Percentiles rank a stretch among this genome's conserved stretches.
Evolutionary conservation across 2,329 filamentous ascomycete species (phyloP).

Genomic region (Cytospora leucostoma): DNA sequence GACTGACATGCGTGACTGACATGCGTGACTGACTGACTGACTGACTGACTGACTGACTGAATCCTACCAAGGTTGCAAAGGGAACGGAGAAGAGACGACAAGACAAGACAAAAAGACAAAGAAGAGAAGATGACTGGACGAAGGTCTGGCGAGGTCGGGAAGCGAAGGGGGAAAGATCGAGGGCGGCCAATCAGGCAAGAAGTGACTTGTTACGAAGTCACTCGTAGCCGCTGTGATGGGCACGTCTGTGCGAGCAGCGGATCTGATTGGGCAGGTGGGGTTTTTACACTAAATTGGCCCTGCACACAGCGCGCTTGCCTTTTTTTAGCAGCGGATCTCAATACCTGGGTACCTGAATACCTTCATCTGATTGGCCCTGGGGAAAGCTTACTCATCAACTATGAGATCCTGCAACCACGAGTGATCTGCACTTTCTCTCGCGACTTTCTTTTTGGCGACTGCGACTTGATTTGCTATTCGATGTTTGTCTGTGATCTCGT

Average conservation of each 20-base stretch:
- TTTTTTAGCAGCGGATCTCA: conserved; percentile 22
- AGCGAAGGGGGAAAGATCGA: not conserved
- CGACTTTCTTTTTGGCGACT: conserved; percentile 5
- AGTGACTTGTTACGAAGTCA: not conserved
- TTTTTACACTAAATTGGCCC: conserved; percentile 21
- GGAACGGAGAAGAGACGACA: not conserved
- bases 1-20: too few relatives aligned
- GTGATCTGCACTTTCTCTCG: not conserved
- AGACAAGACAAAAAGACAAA: too few relatives aligned
- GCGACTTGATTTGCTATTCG: not conserved
- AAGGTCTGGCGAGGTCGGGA: not conserved
- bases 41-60: too few relatives aligned
- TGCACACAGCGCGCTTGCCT: conserved; percentile 28
- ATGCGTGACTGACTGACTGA: too few relatives aligned
- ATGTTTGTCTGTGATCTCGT: not conserved
- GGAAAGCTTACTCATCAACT: conserved; percentile 2
- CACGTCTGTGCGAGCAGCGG: conserved; percentile 11
- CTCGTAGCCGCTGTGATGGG: conserved; percentile 28
- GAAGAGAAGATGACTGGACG: too few relatives aligned
- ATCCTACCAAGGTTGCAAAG: not conserved
- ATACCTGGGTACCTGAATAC: not conserved
- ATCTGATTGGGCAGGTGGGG: conserved; percentile 22
- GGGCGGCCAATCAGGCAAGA: not conserved
- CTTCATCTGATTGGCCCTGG: not conserved
- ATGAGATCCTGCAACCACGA: conserved; percentile 1